phyloP scores from a whole-genome alignment of 164 flowering plant genomes.

The Nymphaea colorata region DNA sequence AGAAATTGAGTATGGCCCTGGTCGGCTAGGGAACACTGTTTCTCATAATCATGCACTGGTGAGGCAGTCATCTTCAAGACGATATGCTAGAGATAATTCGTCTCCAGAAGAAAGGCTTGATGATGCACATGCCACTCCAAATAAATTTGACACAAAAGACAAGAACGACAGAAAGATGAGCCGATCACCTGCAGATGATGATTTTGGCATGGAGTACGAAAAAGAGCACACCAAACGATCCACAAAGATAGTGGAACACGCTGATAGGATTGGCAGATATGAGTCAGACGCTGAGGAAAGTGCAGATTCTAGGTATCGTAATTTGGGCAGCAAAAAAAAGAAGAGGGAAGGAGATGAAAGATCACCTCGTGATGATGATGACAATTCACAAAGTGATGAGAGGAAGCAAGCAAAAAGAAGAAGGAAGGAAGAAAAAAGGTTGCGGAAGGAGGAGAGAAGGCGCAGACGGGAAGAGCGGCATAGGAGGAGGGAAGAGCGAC shows the following conservation, averaged over 20 bases:
- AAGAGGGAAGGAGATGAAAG: conserved; percentile 11
- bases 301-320: conserved; percentile 18
- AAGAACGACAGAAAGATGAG: not conserved
- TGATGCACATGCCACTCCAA: conserved; percentile 1
- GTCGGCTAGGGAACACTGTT: conserved; percentile 3
- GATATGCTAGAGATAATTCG: conserved; percentile 12
- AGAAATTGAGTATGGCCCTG: conserved; percentile 17
- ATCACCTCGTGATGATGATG: conserved; percentile 13
- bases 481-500: conserved; percentile 23
- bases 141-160: conserved; percentile 16
- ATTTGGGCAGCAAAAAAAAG: conserved; percentile 29
- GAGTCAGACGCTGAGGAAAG: conserved; percentile 25
- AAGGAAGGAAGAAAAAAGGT: conserved; percentile 23
- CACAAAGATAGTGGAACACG: conserved; percentile 18
- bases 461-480: conserved; percentile 24
- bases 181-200: no score
- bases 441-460: conserved; percentile 25
- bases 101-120: conserved; percentile 12
- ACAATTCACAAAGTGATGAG: conserved; percentile 14
- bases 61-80: conserved; percentile 8
- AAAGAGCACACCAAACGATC: conserved; percentile 4
- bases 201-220: no score
- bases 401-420: conserved; percentile 24
- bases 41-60: conserved; percentile 3
- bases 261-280: conserved; percentile 11